Evolutionary conservation across 176 grass and related monocot species (phyloP), one percentile per base, ranked within the genome.

Genomic region (Lolium rigidum): DNA sequence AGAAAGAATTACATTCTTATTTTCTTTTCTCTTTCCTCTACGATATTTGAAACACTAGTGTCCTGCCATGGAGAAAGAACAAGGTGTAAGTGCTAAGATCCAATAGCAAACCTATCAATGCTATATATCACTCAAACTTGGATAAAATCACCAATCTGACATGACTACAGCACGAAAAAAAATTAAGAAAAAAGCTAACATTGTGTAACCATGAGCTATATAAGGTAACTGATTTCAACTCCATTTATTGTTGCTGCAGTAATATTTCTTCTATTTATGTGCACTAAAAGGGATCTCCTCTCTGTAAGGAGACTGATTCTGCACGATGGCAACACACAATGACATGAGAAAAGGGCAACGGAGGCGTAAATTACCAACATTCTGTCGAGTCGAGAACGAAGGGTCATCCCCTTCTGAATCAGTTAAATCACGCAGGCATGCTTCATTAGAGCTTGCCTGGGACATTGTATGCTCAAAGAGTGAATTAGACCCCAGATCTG

Each of bases 331-430:
- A 69, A 57, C 11, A 38, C 16, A 39, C 13, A 71, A 14, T 61
- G 61, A 66, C 49, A 76, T 25, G 49, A 79, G 69, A 2, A n/a
- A 58, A 55, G 56, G 15, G 52, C 22, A 43, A 48, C 8, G 44
- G 14, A 80, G 60, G 11, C 61, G 35, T 21, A 79, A 63, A 84
- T 74, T 80, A 89, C 81, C 75, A 62, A 73, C 59, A 74, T 73
- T 80, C 74, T 81, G 79, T 24, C 12, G 26, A 69, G 47, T 68
- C n/a, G 7, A 8, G 5, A 13, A 15, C n/a, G 13, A 25, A 56
- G 35, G 75, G 20, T 35, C 21, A 1, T 80, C 21, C 31, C 31
- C 87, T 84, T 84, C 81, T 46, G 81, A 84, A 84, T 88, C 87
- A 57, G 56, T 51, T 83, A 55, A 78, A 78, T 70, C 80, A 83